Conservation (phyloP, 169 alveolate species). For the Plasmodium knowlesi region DNA sequence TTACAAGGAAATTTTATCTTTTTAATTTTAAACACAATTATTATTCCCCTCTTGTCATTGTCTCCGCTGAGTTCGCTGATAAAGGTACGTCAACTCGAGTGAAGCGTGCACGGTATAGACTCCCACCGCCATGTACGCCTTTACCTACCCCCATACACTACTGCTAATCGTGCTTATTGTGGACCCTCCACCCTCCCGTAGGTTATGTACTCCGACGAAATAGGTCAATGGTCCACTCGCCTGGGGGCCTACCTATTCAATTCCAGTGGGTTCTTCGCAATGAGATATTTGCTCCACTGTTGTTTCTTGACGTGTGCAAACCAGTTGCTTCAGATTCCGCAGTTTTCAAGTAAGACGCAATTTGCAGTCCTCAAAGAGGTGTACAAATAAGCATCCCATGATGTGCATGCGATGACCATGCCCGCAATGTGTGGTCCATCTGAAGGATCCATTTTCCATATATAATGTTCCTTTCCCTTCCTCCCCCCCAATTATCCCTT, state of each 20-base stretch:
- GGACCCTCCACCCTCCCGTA: background rate
- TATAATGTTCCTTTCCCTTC: background rate
- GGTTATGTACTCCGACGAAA: slow-evolving; percentile 67
- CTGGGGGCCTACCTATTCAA: slow-evolving; percentile 51
- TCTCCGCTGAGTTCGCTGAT: slow-evolving; percentile 49
- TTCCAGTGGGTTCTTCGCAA: slow-evolving; percentile 71
- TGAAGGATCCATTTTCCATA: background rate
- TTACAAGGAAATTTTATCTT: slow-evolving; percentile 68
- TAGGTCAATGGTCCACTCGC: slow-evolving; percentile 61
- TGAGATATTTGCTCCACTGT: slow-evolving; percentile 66
- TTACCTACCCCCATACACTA: background rate
- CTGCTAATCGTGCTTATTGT: background rate
- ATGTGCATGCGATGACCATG: background rate
- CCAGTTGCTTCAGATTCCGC: slow-evolving; percentile 67
- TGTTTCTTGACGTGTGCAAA: slow-evolving; percentile 69
- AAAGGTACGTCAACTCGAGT: slow-evolving; percentile 10
- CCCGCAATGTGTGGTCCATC: background rate
- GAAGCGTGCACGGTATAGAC: background rate
- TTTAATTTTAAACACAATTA: slow-evolving; percentile 55
- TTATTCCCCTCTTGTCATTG: slow-evolving; percentile 51
- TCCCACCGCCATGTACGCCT: background rate
- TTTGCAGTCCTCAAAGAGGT: background rate
- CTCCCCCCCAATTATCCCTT: background rate
- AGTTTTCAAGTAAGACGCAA: slow-evolving; percentile 51
- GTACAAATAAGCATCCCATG: too few species aligned